Percentiles rank a stretch among this genome's conserved stretches.
These are phyloP conservation scores for Monosporozyma yasuniensis DNA, from an alignment of 805 yeast genomes.

Conservation along the genomic window DNA sequence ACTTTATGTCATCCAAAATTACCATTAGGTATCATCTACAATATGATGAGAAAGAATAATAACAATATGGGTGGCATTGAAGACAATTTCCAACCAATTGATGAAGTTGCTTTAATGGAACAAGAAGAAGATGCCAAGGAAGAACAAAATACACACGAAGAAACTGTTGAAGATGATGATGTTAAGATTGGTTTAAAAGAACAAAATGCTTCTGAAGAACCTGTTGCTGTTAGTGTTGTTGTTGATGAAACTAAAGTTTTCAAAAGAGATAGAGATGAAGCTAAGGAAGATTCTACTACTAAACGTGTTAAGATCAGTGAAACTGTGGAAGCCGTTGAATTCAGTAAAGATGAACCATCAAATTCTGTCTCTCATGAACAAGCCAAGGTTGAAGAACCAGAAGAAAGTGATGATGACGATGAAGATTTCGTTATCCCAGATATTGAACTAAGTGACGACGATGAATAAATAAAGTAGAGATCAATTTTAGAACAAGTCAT, in stretches of 20 bases:
- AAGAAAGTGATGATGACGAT: slow-evolving; percentile 17
- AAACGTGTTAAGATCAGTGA: slow-evolving; percentile 8
- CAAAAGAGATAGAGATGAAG: neutral
- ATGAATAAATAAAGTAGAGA: neutral
- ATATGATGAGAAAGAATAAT: slow-evolving; percentile 9
- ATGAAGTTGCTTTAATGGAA: neutral
- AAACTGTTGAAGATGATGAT: neutral
- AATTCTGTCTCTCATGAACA: slow-evolving; percentile 5
- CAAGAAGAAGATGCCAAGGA: slow-evolving; percentile 4
- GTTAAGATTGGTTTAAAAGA: neutral
- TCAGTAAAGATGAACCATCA: neutral
- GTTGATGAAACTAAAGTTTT: slow-evolving; percentile 2
- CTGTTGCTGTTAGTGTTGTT: neutral
- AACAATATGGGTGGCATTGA: slow-evolving; percentile 7
- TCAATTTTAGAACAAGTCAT: no score
- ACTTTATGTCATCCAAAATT: slow-evolving; percentile 67
- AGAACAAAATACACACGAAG: neutral
- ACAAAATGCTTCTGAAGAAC: neutral
- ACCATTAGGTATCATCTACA: slow-evolving; percentile 38
- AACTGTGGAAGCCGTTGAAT: slow-evolving; percentile 3
- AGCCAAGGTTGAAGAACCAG: slow-evolving; percentile 9
- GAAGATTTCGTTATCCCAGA: slow-evolving; percentile 6
- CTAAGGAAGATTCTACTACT: neutral
- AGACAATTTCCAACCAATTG: neutral
- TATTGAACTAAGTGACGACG: slow-evolving; percentile 11